Percentiles rank a stretch among this genome's conserved stretches.
phyloP scores from a whole-genome alignment of 352 stramenopile genomes.

The Phytophthora uliginosa region DNA sequence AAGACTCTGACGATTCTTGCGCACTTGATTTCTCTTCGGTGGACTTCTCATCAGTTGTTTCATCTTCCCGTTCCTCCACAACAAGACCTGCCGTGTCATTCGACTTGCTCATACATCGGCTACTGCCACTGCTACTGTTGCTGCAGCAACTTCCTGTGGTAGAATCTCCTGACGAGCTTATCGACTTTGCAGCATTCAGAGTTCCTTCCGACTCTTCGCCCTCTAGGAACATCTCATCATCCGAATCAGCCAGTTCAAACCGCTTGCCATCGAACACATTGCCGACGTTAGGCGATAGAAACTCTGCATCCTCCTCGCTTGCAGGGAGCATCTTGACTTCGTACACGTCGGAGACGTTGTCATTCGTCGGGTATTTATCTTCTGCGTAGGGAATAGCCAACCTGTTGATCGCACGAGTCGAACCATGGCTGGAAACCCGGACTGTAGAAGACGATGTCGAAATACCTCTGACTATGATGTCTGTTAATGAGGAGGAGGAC shows the following conservation, averaged over 20 bases:
- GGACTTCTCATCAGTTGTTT: slow-evolving; percentile 41
- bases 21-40: slow-evolving; percentile 33
- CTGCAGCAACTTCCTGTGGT: slow-evolving; percentile 54
- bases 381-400: slow-evolving; percentile 37
- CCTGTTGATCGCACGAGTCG: slow-evolving; percentile 16
- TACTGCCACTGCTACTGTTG: slow-evolving; percentile 38
- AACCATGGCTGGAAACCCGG: slow-evolving; percentile 19
- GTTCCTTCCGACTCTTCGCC: slow-evolving; percentile 37
- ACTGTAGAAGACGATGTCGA: slow-evolving; percentile 38
- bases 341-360: slow-evolving; percentile 39
- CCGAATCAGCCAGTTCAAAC: slow-evolving; percentile 41
- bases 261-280: slow-evolving; percentile 31
- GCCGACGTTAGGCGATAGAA: slow-evolving; percentile 25
- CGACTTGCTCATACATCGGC: slow-evolving; percentile 19
- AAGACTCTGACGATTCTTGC: slow-evolving; percentile 54
- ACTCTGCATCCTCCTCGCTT: slow-evolving; percentile 28
- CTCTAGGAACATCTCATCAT: slow-evolving; percentile 43
- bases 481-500: slow-evolving; percentile 30
- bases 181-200: slow-evolving; percentile 42
- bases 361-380: slow-evolving; percentile 29
- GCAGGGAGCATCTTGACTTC: slow-evolving; percentile 40
- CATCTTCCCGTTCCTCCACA: slow-evolving; percentile 13
- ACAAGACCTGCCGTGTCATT: slow-evolving; percentile 13
- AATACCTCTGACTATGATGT: slow-evolving; percentile 34
- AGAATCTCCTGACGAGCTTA: slow-evolving; percentile 51